Percentiles rank a stretch among this genome's conserved stretches.
These are phyloP conservation scores for Agarophyton chilense DNA, from an alignment of 23 red algal species.

Conservation along the genomic window DNA sequence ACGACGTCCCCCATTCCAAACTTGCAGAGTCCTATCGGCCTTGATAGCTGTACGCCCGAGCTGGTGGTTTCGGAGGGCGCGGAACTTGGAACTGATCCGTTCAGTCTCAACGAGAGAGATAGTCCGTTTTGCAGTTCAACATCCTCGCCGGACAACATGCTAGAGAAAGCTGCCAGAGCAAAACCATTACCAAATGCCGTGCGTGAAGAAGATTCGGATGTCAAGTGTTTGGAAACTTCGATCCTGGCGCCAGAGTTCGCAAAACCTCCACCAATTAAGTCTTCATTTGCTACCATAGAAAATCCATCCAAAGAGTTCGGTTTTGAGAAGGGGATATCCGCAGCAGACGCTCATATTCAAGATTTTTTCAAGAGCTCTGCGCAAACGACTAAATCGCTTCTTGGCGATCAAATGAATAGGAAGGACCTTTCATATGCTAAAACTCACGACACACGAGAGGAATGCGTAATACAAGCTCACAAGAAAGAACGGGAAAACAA, in stretches of 20 bases:
- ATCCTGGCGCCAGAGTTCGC: neutral
- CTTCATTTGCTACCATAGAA: neutral
- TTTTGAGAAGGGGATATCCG: neutral
- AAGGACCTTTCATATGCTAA: neutral
- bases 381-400: neutral
- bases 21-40: neutral
- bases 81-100: neutral
- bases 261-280: neutral
- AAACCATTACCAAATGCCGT: neutral
- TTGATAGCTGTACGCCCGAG: neutral
- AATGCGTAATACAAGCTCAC: neutral
- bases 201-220: neutral
- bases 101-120: neutral
- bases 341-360: neutral
- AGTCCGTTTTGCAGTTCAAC: neutral
- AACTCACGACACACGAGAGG: neutral
- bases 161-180: constrained; percentile 2
- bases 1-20: neutral
- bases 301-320: neutral
- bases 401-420: neutral
- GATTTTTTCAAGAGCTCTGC: neutral
- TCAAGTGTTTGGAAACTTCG: neutral
- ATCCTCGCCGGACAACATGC: constrained; percentile 5
- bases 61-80: neutral
- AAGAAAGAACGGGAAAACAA: neutral